Evolutionary conservation across 208 protist genomes (phyloP).

Genomic region (Vickermania ingenoplastis): DNA sequence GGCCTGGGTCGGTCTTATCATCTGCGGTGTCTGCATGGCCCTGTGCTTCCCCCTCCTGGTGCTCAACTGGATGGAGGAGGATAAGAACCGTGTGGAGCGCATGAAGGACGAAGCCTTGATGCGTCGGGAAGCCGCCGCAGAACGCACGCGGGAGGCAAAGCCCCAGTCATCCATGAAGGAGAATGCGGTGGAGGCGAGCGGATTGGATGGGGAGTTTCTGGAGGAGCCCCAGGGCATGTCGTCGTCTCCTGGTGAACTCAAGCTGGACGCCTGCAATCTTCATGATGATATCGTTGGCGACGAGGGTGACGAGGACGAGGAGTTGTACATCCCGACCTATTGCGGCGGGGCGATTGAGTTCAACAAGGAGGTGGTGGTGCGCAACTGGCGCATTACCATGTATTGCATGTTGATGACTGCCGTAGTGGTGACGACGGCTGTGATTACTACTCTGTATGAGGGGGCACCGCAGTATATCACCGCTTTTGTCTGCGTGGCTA

Average conservation of each 20-base stretch:
- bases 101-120: neutral
- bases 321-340: too few relatives aligned
- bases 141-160: neutral
- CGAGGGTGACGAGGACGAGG: too few relatives aligned
- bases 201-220: neutral
- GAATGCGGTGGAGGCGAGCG: neutral
- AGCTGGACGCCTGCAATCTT: conserved; percentile 26
- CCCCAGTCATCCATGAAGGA: neutral
- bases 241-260: conserved; percentile 14
- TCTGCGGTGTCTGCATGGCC: conserved; percentile 16
- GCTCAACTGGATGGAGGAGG: too few relatives aligned
- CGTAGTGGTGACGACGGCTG: conserved; percentile 19
- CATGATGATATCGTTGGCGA: too few relatives aligned
- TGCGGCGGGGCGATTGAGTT: too few relatives aligned
- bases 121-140: neutral
- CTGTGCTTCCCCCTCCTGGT: conserved; percentile 11
- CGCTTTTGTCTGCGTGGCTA: conserved; percentile 12
- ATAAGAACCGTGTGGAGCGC: too few relatives aligned
- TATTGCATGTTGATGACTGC: conserved; percentile 30
- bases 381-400: conserved; percentile 29
- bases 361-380: too few relatives aligned
- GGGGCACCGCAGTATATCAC: conserved; percentile 16
- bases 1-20: too few relatives aligned
- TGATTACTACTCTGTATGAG: conserved; percentile 18
- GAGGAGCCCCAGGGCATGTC: neutral